Base-by-base conservation (phyloP, 306 rosid genomes). In the Quercus dentata region DNA sequence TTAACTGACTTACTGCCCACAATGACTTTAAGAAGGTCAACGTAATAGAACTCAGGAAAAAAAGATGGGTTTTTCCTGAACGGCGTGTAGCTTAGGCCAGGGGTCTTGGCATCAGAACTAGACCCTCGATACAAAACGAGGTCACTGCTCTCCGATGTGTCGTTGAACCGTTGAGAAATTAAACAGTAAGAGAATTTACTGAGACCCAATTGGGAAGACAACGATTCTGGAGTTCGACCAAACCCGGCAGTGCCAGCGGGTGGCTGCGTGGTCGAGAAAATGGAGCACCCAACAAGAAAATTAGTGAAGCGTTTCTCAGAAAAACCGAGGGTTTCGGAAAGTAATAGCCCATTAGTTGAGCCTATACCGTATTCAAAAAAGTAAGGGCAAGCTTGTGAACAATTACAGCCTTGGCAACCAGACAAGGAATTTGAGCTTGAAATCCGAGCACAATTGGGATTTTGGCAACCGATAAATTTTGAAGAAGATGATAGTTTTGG, bases 151-250 rank as follows among this genome's bases (percentile, higher is more conserved):
- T 82, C 80, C 15, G 88, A 76, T 30, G 85, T 21, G 74, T 93
- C 97, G 62, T 95, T 92, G 80, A 89, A 93, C 9, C 76, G 62
- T 73, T 79, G 93, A 59, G 98, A 89, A n/a, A 79, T 17, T 6
- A 73, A 64, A 49, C 74, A 62, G 28, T 59, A 79, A 73, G 83
- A 73, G 41, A 73, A 79, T 30, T 73, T 73, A 15, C 18, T 25
- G n/a, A 73, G 27, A 55, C 14, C 56, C 65, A 79, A 9, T 62
- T 79, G 78, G 27, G 78, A 73, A 10, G 83, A 78, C 51, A 79
- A 8, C 4, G 78, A 73, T 5, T 12, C 67, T 1, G 38, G 54
- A 19, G 27, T 38, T 1, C 19, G 13, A 12, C 77, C 82, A 2
- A 79, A 73, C 5, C 71, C 82, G 0, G 38, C 64, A n/a, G 1